Base-by-base conservation (phyloP, 495 filamentous ascomycete species). In the Neurospora tetrasperma region DNA sequence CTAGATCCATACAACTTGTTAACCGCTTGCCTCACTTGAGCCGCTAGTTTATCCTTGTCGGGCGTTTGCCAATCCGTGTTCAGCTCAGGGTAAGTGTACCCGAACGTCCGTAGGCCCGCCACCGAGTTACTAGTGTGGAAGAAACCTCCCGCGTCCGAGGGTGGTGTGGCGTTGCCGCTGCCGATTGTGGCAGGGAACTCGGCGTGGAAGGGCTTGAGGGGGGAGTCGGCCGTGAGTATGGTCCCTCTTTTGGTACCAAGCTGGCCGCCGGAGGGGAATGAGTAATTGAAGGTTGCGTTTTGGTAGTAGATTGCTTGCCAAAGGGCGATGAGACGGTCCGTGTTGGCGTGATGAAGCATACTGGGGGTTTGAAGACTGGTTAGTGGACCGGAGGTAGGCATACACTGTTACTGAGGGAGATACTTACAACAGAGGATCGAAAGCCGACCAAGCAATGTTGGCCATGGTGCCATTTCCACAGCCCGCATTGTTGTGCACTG, bases 81-180 rank as follows among this genome's bases (percentile, higher is more conserved):
- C 12, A 78, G 69, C 70, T 87, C 85, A 0, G 84, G 81, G 72
- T 87, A 86, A 3, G 82, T 82, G 71, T 88, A 87, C 18, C 85
- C 85, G 39, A 88, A 79, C 2, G 62, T 62, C 16, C 75, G 75
- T 20, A 78, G 74, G 1, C 73, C 71, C 0, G 78, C 71, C 12
- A 82, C 80, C 6, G 77, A 78, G n/a, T 79, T 74, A 20, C 83
- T 82, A 8, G 83, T 86, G 73, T 81, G 80, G 73, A 86, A 82
- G 11, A 31, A 66, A 35, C 54, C 54, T 38, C 54, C 54, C 54
- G 54, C 14, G 7, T 66, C 54, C 14, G 54, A 66, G 14, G 54
- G 54, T 35, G 54, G 27, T 69, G 1, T 74, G 18, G 43, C 20
- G 48, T 27, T 59, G 20, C 48, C 48, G 27, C 54, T 66, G 54